A percentile compares a stretch with the other conserved stretches of the same genome.
These are phyloP conservation scores for Lepiota venenata DNA, from an alignment of 768 basidiomycete species.

Conservation along the genomic window DNA sequence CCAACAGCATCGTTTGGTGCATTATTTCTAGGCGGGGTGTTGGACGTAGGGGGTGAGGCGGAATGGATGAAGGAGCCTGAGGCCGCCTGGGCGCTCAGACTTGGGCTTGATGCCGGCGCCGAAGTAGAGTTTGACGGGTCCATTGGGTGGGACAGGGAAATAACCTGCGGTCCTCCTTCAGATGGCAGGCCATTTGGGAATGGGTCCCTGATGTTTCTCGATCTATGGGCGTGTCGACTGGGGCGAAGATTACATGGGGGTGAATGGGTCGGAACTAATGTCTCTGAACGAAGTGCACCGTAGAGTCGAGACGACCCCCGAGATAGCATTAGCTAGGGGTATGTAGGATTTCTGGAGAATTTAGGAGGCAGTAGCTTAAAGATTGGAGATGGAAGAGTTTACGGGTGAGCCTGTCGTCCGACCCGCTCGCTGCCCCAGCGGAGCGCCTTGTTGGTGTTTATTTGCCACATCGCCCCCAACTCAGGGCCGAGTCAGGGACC, in stretches of 20 bases:
- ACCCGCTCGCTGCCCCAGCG: not conserved
- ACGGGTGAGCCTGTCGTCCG: not conserved
- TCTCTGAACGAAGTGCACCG: slow-evolving; percentile 3
- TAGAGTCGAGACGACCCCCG: slow-evolving; percentile 4
- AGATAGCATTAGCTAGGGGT: not conserved
- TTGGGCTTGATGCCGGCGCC: slow-evolving; percentile 8
- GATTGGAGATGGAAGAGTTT: not conserved
- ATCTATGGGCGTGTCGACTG: not conserved
- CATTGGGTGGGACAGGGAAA: slow-evolving; percentile 20
- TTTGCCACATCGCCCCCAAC: too few species aligned
- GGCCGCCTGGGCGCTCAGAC: not conserved
- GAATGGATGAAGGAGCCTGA: slow-evolving; percentile 1
- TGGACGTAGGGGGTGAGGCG: not conserved
- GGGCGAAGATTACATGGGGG: not conserved
- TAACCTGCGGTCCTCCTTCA: not conserved
- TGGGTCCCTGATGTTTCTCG: slow-evolving; percentile 17
- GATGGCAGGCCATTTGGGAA: slow-evolving; percentile 6
- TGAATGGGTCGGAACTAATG: not conserved
- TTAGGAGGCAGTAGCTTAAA: not conserved
- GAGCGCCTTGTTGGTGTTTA: too few species aligned
- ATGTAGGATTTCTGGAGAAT: not conserved
- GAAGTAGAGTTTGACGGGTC: slow-evolving; percentile 17
- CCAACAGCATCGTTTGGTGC: not conserved
- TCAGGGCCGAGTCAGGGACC: too few species aligned
- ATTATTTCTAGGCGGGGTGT: slow-evolving; percentile 10